Conservation (phyloP, 257 asterid species). For the Solanum pimpinellifolium region DNA sequence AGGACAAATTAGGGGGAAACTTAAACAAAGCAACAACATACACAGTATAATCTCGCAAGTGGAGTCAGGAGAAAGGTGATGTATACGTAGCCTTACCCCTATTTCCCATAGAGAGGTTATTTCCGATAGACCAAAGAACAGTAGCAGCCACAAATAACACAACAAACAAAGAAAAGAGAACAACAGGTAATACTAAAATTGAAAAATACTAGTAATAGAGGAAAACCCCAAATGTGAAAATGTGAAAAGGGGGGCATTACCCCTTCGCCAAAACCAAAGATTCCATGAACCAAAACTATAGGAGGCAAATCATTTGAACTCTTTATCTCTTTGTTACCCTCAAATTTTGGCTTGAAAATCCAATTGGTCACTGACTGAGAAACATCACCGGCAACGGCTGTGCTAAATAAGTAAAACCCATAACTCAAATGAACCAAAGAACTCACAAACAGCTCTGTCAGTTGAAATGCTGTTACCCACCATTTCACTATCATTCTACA, state of each 20-base stretch:
- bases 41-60: neutral
- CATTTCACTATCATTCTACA: slow-evolving; percentile 40
- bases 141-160: neutral
- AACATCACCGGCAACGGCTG: slow-evolving; percentile 81
- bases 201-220: neutral
- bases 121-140: neutral
- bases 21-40: no score
- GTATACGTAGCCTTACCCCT: neutral
- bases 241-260: slow-evolving; percentile 15
- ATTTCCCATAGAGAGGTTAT: no score
- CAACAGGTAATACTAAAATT: neutral
- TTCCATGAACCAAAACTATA: slow-evolving; percentile 85
- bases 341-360: slow-evolving; percentile 47
- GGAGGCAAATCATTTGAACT: slow-evolving; percentile 63
- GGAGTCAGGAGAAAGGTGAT: neutral
- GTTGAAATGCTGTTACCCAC: slow-evolving; percentile 55
- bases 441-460: slow-evolving; percentile 56
- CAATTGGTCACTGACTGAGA: slow-evolving; percentile 51
- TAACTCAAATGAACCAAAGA: slow-evolving; percentile 66
- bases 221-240: neutral
- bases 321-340: slow-evolving; percentile 18
- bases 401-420: slow-evolving; percentile 81
- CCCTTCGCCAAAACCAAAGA: slow-evolving; percentile 98
- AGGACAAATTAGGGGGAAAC: neutral
- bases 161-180: no score